Evolutionary conservation across 257 asterid species (phyloP).

Genomic region (Knoxia roxburghii): DNA sequence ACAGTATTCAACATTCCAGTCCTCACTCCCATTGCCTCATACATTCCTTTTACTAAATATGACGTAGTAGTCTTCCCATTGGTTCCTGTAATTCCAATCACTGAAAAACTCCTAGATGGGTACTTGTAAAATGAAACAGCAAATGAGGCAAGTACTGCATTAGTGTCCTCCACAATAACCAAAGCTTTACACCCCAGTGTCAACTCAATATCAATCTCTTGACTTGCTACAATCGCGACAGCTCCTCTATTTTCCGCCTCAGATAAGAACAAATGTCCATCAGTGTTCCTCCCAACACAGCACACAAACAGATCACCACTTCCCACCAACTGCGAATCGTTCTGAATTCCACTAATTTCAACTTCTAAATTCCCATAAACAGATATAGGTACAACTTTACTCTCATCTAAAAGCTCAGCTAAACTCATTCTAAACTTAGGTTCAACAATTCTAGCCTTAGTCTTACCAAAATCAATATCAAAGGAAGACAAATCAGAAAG

Average conservation of each 20-base stretch:
- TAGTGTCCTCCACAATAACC: conserved; percentile 83
- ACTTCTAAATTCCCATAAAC: conserved; percentile 80
- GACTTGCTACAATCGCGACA: conserved; percentile 87
- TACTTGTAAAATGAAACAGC: conserved; percentile 77
- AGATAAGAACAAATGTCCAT: conserved; percentile 60
- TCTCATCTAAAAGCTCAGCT: conserved; percentile 90
- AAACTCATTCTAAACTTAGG: conserved; percentile 79
- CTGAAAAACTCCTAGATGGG: conserved; percentile 71
- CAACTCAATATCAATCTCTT: conserved; percentile 76
- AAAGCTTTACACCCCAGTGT: conserved; percentile 86
- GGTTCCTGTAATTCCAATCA: conserved; percentile 77
- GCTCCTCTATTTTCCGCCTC: conserved; percentile 99
- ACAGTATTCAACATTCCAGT: conserved; percentile 89
- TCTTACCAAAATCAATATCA: conserved; percentile 68
- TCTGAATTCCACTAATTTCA: conserved; percentile 70
- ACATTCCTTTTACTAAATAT: conserved; percentile 63
- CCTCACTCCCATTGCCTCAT: conserved; percentile 95
- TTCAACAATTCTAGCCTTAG: conserved; percentile 59
- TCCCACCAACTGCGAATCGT: conserved; percentile 82
- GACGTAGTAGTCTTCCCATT: conserved; percentile 76
- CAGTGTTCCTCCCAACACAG: conserved; percentile 62
- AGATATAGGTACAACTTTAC: conserved; percentile 73
- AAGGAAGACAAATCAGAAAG: conserved; percentile 51
- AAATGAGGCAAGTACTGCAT: conserved; percentile 56
- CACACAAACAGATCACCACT: conserved; percentile 85